Evolutionary conservation across 345 rosid genomes (phyloP).

Genomic region (Eutrema heterophyllum): DNA sequence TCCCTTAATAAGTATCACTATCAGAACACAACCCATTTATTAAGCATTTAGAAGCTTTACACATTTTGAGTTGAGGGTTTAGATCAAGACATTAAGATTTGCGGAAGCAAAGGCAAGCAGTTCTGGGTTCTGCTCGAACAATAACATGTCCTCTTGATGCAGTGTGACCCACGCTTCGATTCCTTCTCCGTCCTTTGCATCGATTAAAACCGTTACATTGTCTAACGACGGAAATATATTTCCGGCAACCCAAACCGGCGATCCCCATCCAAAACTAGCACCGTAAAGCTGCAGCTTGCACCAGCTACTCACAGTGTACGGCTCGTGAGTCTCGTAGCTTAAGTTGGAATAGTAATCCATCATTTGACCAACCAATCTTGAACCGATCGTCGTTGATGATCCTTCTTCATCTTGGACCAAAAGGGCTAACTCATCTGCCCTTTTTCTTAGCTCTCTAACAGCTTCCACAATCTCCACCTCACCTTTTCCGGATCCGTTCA

Average conservation of each 20-base stretch:
- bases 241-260: background rate
- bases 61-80: too few species aligned
- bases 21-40: too few species aligned
- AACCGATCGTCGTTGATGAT: too few species aligned
- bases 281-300: background rate
- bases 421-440: too few species aligned
- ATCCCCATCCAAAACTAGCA: background rate
- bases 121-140: background rate
- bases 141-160: background rate
- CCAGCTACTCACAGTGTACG: background rate
- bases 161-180: conserved; percentile 4
- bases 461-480: background rate
- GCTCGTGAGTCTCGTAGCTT: too few species aligned
- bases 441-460: too few species aligned
- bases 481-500: background rate
- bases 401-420: too few species aligned
- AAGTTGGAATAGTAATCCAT: too few species aligned
- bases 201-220: background rate
- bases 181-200: background rate
- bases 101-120: conserved; percentile 18
- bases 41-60: too few species aligned
- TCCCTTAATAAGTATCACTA: too few species aligned
- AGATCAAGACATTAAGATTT: background rate
- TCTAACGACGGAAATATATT: background rate
- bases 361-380: too few species aligned